A percentile compares a stretch with the other conserved stretches of the same genome.
phyloP scores from a whole-genome alignment of 345 rosid genomes.

The Pugionium dolabratum region DNA sequence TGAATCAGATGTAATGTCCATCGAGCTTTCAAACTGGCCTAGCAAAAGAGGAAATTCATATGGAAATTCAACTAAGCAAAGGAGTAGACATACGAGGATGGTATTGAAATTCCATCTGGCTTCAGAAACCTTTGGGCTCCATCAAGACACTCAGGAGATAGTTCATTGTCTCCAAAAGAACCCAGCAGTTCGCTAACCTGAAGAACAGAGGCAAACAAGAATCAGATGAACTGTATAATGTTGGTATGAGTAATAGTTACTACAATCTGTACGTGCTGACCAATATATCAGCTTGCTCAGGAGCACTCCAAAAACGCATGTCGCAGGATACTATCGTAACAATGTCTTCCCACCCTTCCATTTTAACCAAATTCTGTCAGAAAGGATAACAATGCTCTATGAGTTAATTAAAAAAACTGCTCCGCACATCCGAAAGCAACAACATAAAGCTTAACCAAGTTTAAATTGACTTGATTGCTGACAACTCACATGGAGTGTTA shows the following conservation, averaged over 20 bases:
- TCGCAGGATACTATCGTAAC: constrained; percentile 92
- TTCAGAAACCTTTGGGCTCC: constrained; percentile 96
- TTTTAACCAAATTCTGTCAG: constrained; percentile 78
- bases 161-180: constrained; percentile 98
- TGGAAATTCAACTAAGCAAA: constrained; percentile 5
- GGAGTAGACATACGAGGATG: constrained; percentile 73
- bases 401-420: constrained; percentile 6
- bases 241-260: constrained; percentile 1
- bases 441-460: too few species aligned
- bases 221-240: constrained; percentile 25
- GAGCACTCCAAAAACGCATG: constrained; percentile 97
- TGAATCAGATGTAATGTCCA: too few species aligned
- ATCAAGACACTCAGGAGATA: constrained; percentile 98
- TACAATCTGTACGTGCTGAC: constrained; percentile 40
- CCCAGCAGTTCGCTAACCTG: constrained; percentile 96
- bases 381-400: constrained; percentile 19
- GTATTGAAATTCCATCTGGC: constrained; percentile 93
- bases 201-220: constrained; percentile 34
- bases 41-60: background rate
- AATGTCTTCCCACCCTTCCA: constrained; percentile 84
- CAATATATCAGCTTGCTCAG: constrained; percentile 94
- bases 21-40: too few species aligned
- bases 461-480: constrained; percentile 6
- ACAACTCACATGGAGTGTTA: constrained; percentile 89
- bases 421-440: background rate